phyloP scores from a whole-genome alignment of 176 grass and related monocot genomes.

The Carex parvula region DNA sequence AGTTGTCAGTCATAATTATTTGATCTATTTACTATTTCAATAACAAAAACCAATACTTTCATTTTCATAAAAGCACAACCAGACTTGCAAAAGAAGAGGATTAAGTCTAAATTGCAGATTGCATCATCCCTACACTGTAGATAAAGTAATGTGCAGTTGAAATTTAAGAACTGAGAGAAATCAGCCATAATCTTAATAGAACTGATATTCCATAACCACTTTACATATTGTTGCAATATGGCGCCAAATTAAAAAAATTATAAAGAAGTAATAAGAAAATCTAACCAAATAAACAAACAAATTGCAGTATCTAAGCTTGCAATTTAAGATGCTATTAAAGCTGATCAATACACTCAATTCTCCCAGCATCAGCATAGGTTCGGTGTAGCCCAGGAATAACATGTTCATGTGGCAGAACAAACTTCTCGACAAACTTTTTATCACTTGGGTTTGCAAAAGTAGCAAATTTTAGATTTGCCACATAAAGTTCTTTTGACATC shows the following conservation, averaged over 20 bases:
- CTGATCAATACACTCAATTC: not conserved
- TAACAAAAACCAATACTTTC: not conserved
- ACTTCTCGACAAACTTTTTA: not conserved
- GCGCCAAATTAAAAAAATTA: not conserved
- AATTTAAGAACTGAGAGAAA: not conserved
- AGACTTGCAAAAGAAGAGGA: not conserved
- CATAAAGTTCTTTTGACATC: no score
- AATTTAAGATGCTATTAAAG: not conserved
- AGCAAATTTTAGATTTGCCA: no score
- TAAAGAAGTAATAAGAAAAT: not conserved
- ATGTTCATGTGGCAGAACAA: not conserved
- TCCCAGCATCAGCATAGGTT: not conserved
- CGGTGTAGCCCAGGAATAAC: not conserved
- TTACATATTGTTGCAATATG: not conserved
- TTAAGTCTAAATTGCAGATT: not conserved
- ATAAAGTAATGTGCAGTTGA: not conserved
- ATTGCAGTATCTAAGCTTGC: not conserved
- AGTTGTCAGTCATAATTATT: not conserved
- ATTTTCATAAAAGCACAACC: not conserved
- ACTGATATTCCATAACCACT: not conserved
- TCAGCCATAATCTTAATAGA: not conserved
- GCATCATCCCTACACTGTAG: not conserved
- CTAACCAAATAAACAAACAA: not conserved
- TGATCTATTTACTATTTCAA: not conserved
- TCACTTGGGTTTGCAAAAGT: not conserved